Evolutionary conservation across 805 yeast species (phyloP).

Genomic region (Kuraishia ogatae): DNA sequence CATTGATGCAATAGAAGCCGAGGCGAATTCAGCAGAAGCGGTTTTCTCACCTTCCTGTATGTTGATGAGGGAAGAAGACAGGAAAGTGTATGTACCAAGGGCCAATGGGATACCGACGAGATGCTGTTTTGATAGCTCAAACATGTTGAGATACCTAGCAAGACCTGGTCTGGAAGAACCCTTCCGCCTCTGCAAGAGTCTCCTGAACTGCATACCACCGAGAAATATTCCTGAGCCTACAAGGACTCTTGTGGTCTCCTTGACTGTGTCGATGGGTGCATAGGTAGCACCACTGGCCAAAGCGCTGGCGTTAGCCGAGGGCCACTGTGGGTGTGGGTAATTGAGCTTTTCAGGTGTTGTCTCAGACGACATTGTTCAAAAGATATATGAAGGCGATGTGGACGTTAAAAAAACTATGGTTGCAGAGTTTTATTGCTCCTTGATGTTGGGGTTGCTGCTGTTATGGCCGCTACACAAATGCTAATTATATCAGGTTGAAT

Average conservation of each 20-base stretch:
- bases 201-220: constrained; percentile 27
- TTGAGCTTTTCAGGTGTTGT: constrained; percentile 3
- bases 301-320: constrained; percentile 7
- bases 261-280: constrained; percentile 22
- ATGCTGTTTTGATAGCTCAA: constrained; percentile 20
- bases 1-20: constrained; percentile 11
- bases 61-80: constrained; percentile 21
- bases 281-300: constrained; percentile 7
- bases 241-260: constrained; percentile 17
- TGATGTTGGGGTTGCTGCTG: too few relatives aligned
- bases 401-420: background rate
- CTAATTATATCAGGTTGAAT: too few relatives aligned
- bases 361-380: background rate
- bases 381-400: background rate
- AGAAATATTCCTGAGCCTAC: constrained; percentile 21
- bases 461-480: too few relatives aligned
- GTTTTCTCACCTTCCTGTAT: constrained; percentile 17
- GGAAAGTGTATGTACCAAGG: constrained; percentile 21
- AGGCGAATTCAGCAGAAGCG: constrained; percentile 19
- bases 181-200: constrained; percentile 24
- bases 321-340: constrained; percentile 21
- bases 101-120: constrained; percentile 25
- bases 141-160: constrained; percentile 21
- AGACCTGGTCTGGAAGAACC: constrained; percentile 29
- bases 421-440: too few relatives aligned